A percentile compares a stretch with the other conserved stretches of the same genome.
Evolutionary conservation across 345 rosid species (phyloP).

Genomic region (Bruguiera gymnorhiza): DNA sequence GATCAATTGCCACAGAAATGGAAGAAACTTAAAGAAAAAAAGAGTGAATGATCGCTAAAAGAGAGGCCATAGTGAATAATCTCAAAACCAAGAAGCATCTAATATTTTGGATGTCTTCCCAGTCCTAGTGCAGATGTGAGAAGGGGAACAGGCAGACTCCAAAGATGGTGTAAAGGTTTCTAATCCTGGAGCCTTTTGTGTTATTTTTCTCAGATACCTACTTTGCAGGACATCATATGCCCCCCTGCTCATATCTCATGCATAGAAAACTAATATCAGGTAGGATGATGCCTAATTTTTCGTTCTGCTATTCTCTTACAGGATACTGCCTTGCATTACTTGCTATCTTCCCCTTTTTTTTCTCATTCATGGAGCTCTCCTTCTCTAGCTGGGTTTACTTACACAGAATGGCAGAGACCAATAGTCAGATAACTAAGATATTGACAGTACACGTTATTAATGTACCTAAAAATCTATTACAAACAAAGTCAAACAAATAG

Average conservation of each 20-base stretch:
- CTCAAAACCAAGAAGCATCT: conserved; percentile 1
- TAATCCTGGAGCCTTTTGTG: no score
- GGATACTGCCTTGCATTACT: background rate
- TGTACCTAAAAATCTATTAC: background rate
- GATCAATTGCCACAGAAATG: background rate
- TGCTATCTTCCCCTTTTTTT: background rate
- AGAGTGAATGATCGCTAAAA: background rate
- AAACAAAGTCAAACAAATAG: background rate
- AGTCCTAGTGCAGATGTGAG: background rate
- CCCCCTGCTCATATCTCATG: background rate
- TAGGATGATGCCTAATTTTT: no score
- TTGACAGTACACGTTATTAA: background rate
- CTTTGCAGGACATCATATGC: no score
- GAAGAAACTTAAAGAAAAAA: background rate
- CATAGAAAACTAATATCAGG: background rate
- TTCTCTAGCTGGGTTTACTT: background rate
- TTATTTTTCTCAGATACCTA: no score
- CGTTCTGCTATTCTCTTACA: no score
- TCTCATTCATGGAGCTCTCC: background rate
- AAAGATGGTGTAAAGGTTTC: no score
- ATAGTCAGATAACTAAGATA: background rate
- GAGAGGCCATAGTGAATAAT: background rate
- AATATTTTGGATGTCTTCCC: background rate
- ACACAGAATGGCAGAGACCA: background rate
- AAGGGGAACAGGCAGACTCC: background rate